Percentiles rank a stretch among this genome's conserved stretches.
These are phyloP conservation scores for Schwanniomyces pseudopolymorphus DNA, from an alignment of 805 yeast genomes.

Conservation along the genomic window DNA sequence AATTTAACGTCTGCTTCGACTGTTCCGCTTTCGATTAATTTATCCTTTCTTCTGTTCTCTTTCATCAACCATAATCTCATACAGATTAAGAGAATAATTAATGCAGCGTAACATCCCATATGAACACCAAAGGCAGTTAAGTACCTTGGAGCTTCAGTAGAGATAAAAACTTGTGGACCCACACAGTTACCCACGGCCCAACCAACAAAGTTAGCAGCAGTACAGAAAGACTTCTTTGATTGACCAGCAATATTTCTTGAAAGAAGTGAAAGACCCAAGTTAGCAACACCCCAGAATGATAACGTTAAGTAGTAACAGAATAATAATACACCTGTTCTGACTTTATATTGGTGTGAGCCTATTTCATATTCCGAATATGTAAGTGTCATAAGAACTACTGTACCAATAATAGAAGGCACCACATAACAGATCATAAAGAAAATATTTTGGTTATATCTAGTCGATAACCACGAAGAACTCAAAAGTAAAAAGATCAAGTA, in stretches of 20 bases:
- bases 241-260: conserved; percentile 21
- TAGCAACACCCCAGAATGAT: conserved; percentile 25
- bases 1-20: conserved; percentile 7
- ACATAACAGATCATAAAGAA: conserved; percentile 15
- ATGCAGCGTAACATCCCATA: conserved; percentile 16
- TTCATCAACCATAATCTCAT: conserved; percentile 11
- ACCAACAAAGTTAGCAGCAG: conserved; percentile 18
- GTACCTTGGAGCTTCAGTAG: conserved; percentile 23
- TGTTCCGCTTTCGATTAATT: conserved; percentile 3
- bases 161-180: conserved; percentile 23
- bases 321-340: conserved; percentile 29
- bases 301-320: conserved; percentile 24
- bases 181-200: conserved; percentile 27
- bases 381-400: conserved; percentile 20
- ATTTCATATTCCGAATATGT: conserved; percentile 3
- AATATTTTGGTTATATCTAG: conserved; percentile 14
- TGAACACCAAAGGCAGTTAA: conserved; percentile 16
- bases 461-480: conserved; percentile 5
- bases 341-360: conserved; percentile 8
- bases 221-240: conserved; percentile 23
- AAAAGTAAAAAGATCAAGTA: conserved; percentile 20
- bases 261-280: conserved; percentile 16
- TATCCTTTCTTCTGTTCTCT: conserved; percentile 15
- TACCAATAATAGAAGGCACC: conserved; percentile 21
- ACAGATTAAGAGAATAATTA: conserved; percentile 15